Evolutionary conservation across 139 green algal species (phyloP), one percentile per base, ranked within the genome.

Genomic region (Klebsormidium nitens): DNA sequence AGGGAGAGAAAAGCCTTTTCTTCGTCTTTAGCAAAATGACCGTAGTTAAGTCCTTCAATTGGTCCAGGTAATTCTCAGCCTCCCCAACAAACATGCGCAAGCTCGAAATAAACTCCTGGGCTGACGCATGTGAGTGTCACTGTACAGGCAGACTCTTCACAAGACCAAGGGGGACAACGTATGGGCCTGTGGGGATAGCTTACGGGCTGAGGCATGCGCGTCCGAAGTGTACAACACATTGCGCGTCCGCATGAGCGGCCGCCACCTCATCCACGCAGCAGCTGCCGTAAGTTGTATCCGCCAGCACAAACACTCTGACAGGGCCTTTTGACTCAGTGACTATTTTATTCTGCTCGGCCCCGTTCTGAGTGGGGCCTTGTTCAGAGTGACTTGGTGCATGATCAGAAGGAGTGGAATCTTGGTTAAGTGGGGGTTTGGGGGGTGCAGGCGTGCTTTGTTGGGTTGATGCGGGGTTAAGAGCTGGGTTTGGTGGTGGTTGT

Each of bases 201-300:
- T 8, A 91, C 76, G 5, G 79, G 6, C 75, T 84, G 28, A 97
- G 67, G 1, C 90, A 97, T 34, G 92, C 87, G 5, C 70, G 76
- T 31, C 92, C 92, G 72, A 93, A 97, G 65, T 97, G 92, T 0
- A 97, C 47, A n/a, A 82, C 47, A 62, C 46, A 47, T 23, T 84
- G 39, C 26, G 79, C 79, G 39, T 36, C 46, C 31, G 69, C 52
- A 32, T 84, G 79, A 52, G 57, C 48, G 52, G 79, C 76, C 5
- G 79, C 64, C 47, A 84, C 64, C 63, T 84, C 79, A 31, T 84
- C 79, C 36, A 84, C 79, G 66, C 76, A 82, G 57, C 79, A 84
- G 58, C 61, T 76, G 5, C 75, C 73, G 46, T 73, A 83, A 5
- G 71, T 83, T 26, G 72, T 73, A 61, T 82, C 76, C 5, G 76